phyloP scores from a whole-genome alignment of 106 monocot species.

The Dendrobium officinale region DNA sequence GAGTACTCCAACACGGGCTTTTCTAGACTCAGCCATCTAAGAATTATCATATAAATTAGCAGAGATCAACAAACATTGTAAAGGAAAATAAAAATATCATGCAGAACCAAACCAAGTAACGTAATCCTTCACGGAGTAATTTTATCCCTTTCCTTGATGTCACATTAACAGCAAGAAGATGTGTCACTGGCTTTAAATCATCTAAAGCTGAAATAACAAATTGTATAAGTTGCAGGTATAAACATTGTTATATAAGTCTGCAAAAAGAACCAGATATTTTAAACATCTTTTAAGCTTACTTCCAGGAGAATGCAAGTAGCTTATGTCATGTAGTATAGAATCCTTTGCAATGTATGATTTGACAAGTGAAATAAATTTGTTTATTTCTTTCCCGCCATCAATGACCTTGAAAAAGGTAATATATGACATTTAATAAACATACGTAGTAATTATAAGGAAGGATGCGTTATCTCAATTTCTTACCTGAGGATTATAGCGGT shows the following conservation, averaged over 20 bases:
- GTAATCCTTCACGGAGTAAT: constrained; percentile 72
- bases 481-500: constrained; percentile 80
- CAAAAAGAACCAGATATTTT: neutral
- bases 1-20: constrained; percentile 65
- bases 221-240: neutral
- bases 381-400: constrained; percentile 50
- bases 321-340: constrained; percentile 57
- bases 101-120: constrained; percentile 50
- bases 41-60: neutral
- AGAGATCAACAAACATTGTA: neutral
- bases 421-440: neutral
- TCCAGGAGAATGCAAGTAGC: constrained; percentile 69
- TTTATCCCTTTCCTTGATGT: constrained; percentile 60
- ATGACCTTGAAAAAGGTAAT: constrained; percentile 37
- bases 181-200: constrained; percentile 90
- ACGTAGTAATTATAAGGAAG: neutral
- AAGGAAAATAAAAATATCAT: neutral
- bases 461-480: neutral
- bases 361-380: constrained; percentile 64
- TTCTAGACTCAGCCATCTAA: constrained; percentile 63
- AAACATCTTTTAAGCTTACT: constrained; percentile 40
- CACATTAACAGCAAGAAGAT: constrained; percentile 74
- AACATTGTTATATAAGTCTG: neutral
- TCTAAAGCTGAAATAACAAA: constrained; percentile 49
- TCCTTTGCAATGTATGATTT: constrained; percentile 41